phyloP scores from a whole-genome alignment of 768 basidiomycete species.

The Dioszegia hungarica region DNA sequence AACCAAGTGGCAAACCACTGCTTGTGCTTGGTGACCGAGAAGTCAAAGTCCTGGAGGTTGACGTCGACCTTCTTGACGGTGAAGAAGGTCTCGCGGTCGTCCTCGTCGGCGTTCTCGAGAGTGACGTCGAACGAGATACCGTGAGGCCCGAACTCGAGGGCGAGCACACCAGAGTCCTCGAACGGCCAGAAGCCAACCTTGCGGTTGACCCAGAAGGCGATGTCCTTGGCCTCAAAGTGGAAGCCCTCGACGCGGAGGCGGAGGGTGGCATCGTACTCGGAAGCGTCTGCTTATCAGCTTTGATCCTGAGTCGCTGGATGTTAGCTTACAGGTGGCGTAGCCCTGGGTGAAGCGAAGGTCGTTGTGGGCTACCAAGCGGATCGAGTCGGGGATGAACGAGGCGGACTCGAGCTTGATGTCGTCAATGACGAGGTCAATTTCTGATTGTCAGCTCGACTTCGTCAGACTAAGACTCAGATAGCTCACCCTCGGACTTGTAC shows the following conservation, averaged over 20 bases:
- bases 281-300: constrained; percentile 34
- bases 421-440: constrained; percentile 49
- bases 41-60: constrained; percentile 47
- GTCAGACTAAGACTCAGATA: not conserved
- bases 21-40: constrained; percentile 45
- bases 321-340: constrained; percentile 48
- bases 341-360: constrained; percentile 50
- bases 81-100: constrained; percentile 52
- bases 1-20: constrained; percentile 49
- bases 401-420: constrained; percentile 50
- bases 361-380: constrained; percentile 49
- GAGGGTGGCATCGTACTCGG: constrained; percentile 47
- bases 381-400: constrained; percentile 51
- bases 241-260: constrained; percentile 50
- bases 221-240: constrained; percentile 49
- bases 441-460: constrained; percentile 9
- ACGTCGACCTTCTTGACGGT: constrained; percentile 50
- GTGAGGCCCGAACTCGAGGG: constrained; percentile 49
- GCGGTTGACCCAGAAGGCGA: constrained; percentile 51
- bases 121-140: constrained; percentile 51
- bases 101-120: constrained; percentile 50
- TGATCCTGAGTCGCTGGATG: not conserved
- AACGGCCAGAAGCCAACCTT: constrained; percentile 49
- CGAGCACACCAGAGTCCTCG: constrained; percentile 50
- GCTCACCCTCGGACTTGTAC: constrained; percentile 48